Conservation (phyloP, 2,329 filamentous ascomycete species). For the Botrytis fragariae region DNA sequence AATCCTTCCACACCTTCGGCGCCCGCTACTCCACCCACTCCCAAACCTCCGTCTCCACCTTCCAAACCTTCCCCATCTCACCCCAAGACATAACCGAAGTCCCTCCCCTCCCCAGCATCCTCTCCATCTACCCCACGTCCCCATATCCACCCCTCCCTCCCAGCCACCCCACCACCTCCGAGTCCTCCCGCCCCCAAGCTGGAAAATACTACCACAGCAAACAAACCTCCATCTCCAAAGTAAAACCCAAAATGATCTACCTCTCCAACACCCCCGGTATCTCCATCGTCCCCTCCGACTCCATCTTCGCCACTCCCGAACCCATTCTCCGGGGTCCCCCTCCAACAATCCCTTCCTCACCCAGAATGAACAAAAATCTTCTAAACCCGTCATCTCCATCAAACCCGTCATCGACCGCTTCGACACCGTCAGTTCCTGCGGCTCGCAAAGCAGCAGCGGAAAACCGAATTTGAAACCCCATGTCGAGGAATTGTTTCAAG, state of each 20-base stretch:
- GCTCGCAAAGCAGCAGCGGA: neutral
- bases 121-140: neutral
- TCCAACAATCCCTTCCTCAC: neutral
- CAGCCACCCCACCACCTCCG: neutral
- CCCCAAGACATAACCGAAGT: conserved; percentile 6
- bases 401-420: conserved; percentile 12
- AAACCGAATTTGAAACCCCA: neutral
- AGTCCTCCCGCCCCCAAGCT: neutral
- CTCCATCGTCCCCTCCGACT: conserved; percentile 9
- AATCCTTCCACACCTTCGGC: conserved; percentile 17
- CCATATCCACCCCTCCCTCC: neutral
- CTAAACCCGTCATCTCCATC: neutral
- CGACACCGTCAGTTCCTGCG: neutral
- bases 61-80: conserved; percentile 9
- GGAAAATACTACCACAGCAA: neutral
- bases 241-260: conserved; percentile 19
- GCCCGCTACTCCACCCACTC: neutral
- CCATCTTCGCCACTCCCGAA: neutral
- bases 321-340: neutral
- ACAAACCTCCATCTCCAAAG: conserved; percentile 19
- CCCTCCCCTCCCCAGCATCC: neutral
- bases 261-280: conserved; percentile 14
- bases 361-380: neutral
- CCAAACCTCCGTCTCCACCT: conserved; percentile 12
- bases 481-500: neutral